Base-by-base conservation (phyloP, 495 filamentous ascomycete species). In the Penicillium cataractarum region DNA sequence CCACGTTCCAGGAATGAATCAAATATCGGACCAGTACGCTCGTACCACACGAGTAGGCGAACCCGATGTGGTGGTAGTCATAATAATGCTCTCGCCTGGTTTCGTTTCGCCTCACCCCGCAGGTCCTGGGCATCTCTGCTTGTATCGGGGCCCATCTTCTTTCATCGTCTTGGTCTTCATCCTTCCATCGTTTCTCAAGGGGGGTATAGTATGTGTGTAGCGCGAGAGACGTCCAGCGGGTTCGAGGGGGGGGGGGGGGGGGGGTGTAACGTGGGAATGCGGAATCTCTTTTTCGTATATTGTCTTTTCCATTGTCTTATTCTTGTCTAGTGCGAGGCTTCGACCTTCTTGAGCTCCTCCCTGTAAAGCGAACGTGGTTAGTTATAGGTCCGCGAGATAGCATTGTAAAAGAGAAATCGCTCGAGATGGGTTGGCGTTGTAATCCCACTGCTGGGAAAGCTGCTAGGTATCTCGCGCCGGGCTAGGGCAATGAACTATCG, bases 271-370 rank as follows among this genome's bases (percentile, higher is more conserved):
- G 15, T 46, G 21, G 24, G 22, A 50, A 50, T 24, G 46, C 24
- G 24, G 46, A n/a, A 50, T 17, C 6, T 29, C 29, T 46, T 19
- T n/a, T 57, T 33, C 42, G 29, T 54, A n/a, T 54, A 32, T 32
- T 54, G 15, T 57, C 9, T 57, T 52, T 51, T 58, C 32, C 31
- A 17, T 15, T 17, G 42, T 39, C 12, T 60, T 29, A 40, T 63
- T n/a, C 35, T 57, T 58, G 46, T 49, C 68, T 74, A 78, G 63
- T 64, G 57, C 24, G 76, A 74, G 35, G 86, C 82, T 68, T 93
- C 90, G 68, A 96, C 92, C 79, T 97, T 97, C 84, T 96, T 97
- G 58, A 96, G 82, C 76, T 99, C 95, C 78, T 97, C 93, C 81
- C 94, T 98, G 70, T 42, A 27, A 24, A n/a, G 50, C 26, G 9